Base-by-base conservation (phyloP, 371 early-diverging fungal genomes). In the Actinomucor elegans region DNA sequence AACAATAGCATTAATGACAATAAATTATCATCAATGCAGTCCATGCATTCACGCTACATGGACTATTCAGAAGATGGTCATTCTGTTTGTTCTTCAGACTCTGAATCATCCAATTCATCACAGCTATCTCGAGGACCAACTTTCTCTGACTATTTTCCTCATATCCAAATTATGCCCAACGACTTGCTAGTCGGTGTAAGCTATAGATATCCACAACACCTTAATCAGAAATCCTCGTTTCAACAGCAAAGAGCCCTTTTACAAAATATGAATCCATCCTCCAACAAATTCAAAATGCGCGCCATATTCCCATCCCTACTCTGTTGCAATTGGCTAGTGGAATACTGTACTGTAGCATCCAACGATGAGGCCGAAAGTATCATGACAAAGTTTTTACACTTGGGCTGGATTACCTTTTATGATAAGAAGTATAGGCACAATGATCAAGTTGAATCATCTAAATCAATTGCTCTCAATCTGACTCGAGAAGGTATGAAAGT, bases 291-390 rank as follows among this genome's bases (percentile, higher is more conserved):
- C 42, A 55, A 52, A 34, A 61, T 61, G 61, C 52, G 61, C 3
- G 51, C 61, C 4, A 55, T 61, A 23, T 65, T 65, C 27, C 24
- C 61, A 10, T 56, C 61, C 2, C 14, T 27, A 4, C 27, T 56
- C 20, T 60, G 61, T 18, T 67, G 69, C 14, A 79, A 76, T 20
- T 84, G 83, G 83, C 58, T 86, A 8, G 52, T 80, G 37, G 75
- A 70, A 15, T 64, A 69, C 42, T 72, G 80, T 3, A 71, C 80
- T 0, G 71, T 77, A 35, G 69, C 83, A 43, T 71, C 77, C 26
- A 71, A 68, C 14, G 75, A 79, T 36, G 87, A 86, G 45, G 82
- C 81, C 0, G 59, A 73, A 26, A 46, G 61, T n/a, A 51, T 84
- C 10, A 72, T 72, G 24, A 66, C 65, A 11, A 67, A 70, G 38